A percentile compares a stretch with the other conserved stretches of the same genome.
These are phyloP conservation scores for Nepenthes gracilis DNA, from an alignment of 148 eudicot genomes.

Conservation along the genomic window DNA sequence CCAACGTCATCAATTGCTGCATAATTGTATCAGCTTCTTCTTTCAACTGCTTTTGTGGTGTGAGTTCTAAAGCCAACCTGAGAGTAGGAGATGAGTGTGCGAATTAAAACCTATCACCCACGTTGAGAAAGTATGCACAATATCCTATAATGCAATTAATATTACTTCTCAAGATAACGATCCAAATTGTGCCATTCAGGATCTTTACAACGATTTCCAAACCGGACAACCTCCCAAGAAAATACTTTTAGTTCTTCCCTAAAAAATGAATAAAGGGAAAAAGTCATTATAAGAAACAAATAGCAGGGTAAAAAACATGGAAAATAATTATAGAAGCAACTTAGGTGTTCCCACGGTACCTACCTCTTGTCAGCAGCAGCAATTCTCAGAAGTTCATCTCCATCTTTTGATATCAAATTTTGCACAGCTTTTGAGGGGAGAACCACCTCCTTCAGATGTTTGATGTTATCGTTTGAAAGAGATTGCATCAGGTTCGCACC, in stretches of 20 bases:
- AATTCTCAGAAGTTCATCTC: conserved; percentile 39
- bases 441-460: conserved; percentile 43
- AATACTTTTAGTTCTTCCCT: conserved; percentile 51
- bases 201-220: conserved; percentile 66
- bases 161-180: conserved; percentile 51
- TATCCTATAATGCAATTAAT: neutral
- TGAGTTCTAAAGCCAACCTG: conserved; percentile 16
- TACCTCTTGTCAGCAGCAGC: conserved; percentile 60
- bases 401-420: conserved; percentile 39
- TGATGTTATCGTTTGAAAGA: conserved; percentile 36
- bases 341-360: neutral
- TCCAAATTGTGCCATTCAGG: conserved; percentile 68
- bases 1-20: conserved; percentile 42
- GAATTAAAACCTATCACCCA: neutral
- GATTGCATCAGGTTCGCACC: conserved; percentile 57
- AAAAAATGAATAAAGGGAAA: neutral
- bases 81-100: neutral
- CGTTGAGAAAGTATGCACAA: neutral
- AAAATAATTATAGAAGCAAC: neutral
- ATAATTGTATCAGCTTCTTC: conserved; percentile 39
- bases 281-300: conserved; percentile 6
- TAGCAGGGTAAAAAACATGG: neutral
- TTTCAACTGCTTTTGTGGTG: conserved; percentile 29
- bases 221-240: conserved; percentile 45
- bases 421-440: conserved; percentile 51